Percentiles rank a stretch among this genome's conserved stretches.
Conservation (phyloP, 75 land plant genomes). For the Pinus taeda region DNA sequence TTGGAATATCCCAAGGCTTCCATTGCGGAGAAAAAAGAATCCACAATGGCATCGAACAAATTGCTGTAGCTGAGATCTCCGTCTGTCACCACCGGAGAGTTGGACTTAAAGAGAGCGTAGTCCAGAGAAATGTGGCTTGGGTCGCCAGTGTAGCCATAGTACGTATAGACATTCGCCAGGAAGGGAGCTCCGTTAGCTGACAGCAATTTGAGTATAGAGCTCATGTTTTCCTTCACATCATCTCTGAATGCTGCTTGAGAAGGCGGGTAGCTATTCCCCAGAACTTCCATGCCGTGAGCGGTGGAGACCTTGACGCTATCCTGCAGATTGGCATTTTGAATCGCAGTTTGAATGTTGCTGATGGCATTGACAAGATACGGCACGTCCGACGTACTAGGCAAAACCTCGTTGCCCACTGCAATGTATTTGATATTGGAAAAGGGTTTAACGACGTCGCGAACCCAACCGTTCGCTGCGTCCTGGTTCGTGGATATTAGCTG, state of each 20-base stretch:
- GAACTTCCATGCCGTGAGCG: slow-evolving; percentile 15
- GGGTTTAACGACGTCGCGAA: no score
- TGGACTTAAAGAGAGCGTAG: slow-evolving; percentile 45
- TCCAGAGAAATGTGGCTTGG: slow-evolving; percentile 11
- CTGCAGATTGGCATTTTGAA: background rate
- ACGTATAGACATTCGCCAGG: slow-evolving; percentile 41
- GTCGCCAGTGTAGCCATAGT: slow-evolving; percentile 18
- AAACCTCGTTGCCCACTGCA: background rate
- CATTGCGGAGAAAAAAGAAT: no score
- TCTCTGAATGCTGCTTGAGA: slow-evolving; percentile 6
- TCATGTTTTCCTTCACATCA: background rate
- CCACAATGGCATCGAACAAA: no score
- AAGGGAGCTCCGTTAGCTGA: slow-evolving; percentile 11
- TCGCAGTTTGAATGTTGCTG: slow-evolving; percentile 27
- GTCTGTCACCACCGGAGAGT: slow-evolving; percentile 66
- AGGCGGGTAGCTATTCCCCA: slow-evolving; percentile 36
- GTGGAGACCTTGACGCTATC: slow-evolving; percentile 30
- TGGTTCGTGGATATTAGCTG: no score
- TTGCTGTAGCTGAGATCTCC: slow-evolving; percentile 61
- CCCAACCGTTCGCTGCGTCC: no score
- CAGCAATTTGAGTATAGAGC: slow-evolving; percentile 24
- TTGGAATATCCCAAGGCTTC: no score
- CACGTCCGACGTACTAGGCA: background rate
- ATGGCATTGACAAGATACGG: slow-evolving; percentile 39
- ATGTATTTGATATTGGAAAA: slow-evolving; percentile 4